phyloP scores from a whole-genome alignment of 169 alveolate genomes.

The Cryptosporidium muris region DNA sequence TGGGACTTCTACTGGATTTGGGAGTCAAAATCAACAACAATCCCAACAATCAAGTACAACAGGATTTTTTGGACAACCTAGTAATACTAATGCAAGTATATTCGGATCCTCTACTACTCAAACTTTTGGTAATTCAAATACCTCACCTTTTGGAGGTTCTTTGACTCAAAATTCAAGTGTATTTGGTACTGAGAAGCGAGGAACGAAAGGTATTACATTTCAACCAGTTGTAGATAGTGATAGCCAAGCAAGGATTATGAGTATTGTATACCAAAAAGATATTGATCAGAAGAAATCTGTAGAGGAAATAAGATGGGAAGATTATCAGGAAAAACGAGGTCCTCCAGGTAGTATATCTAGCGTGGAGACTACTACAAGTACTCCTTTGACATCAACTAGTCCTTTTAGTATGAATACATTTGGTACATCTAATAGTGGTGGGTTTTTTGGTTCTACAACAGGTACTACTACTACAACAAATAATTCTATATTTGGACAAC shows the following conservation, averaged over 20 bases:
- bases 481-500: slow-evolving; percentile 50
- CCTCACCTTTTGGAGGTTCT: slow-evolving; percentile 60
- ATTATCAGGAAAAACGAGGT: slow-evolving; percentile 66
- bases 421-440: slow-evolving; percentile 16
- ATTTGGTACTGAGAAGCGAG: slow-evolving; percentile 24
- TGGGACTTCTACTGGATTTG: slow-evolving; percentile 53
- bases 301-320: slow-evolving; percentile 70
- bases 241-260: slow-evolving; percentile 68
- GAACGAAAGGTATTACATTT: slow-evolving; percentile 62
- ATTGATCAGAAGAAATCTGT: slow-evolving; percentile 69
- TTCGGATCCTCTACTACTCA: slow-evolving; percentile 43
- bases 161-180: slow-evolving; percentile 34
- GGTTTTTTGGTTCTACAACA: slow-evolving; percentile 21
- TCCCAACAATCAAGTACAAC: slow-evolving; percentile 37
- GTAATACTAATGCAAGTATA: slow-evolving; percentile 8
- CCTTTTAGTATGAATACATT: slow-evolving; percentile 18
- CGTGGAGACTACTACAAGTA: neutral
- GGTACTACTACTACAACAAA: slow-evolving; percentile 8
- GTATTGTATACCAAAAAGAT: slow-evolving; percentile 55
- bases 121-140: slow-evolving; percentile 4
- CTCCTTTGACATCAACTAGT: neutral
- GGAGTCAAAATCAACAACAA: neutral
- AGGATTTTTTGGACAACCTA: slow-evolving; percentile 47
- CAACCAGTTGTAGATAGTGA: slow-evolving; percentile 69
- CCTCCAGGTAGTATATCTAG: slow-evolving; percentile 38